A percentile compares a stretch with the other conserved stretches of the same genome.
phyloP scores from a whole-genome alignment of 768 basidiomycete species.

The Leccinum obscurum region DNA sequence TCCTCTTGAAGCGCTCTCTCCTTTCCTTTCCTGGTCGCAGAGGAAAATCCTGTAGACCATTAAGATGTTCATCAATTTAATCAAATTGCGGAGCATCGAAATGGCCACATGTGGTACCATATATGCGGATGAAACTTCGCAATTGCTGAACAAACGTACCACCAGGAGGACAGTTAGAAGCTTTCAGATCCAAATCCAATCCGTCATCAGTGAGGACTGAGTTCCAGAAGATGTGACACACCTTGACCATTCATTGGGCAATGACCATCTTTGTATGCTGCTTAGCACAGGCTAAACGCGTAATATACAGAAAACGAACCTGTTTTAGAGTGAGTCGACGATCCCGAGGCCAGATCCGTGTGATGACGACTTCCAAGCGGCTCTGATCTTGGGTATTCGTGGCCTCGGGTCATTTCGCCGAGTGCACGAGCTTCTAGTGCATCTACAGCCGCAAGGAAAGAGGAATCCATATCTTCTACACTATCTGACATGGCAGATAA shows the following conservation, averaged over 20 bases:
- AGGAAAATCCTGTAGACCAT: neutral
- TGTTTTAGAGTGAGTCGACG: neutral
- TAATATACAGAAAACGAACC: constrained; percentile 10
- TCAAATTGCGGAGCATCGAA: constrained; percentile 6
- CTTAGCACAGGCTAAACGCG: neutral
- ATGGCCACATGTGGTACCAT: neutral
- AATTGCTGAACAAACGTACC: constrained; percentile 20
- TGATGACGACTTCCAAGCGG: neutral
- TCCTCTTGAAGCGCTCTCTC: constrained; percentile 32
- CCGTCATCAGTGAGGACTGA: neutral
- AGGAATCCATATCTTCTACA: constrained; percentile 23
- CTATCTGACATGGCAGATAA: constrained; percentile 6
- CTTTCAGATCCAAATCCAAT: constrained; percentile 2
- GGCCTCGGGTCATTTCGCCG: constrained; percentile 10
- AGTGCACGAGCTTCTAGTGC: constrained; percentile 42
- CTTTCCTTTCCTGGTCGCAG: constrained; percentile 46
- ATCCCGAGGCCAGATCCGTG: neutral
- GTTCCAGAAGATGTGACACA: constrained; percentile 10
- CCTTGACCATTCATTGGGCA: neutral
- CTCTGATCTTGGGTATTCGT: neutral
- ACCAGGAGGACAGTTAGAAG: neutral
- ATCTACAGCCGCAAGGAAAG: constrained; percentile 42
- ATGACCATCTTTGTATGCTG: constrained; percentile 9
- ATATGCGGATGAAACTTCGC: neutral
- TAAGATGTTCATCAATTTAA: constrained; percentile 5